Evolutionary conservation across 441 rosid species (phyloP).

Genomic region (Dalechampia spathulata): DNA sequence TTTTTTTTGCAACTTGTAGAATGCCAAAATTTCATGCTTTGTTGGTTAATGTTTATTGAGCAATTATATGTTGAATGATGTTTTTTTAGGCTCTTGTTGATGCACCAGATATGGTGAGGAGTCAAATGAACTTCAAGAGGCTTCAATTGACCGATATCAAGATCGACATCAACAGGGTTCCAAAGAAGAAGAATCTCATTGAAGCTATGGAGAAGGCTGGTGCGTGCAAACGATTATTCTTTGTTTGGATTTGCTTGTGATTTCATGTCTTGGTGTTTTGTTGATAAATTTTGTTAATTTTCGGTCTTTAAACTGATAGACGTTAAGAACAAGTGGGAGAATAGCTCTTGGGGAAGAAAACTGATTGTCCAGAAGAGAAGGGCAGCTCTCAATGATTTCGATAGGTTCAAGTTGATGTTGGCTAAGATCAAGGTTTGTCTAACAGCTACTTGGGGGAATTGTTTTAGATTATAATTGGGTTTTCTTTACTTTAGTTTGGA

Average conservation of each 20-base stretch:
- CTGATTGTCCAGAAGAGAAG: conserved; percentile 76
- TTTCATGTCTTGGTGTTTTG: no score
- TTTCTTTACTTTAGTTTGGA: background rate
- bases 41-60: no score
- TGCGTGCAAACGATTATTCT: conserved; percentile 1
- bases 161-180: conserved; percentile 79
- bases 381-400: conserved; percentile 74
- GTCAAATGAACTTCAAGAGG: conserved; percentile 89
- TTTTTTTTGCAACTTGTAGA: no score
- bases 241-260: no score
- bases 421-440: conserved; percentile 69
- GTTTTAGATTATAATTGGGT: background rate
- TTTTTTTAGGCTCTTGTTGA: conserved; percentile 62
- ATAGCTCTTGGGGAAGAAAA: conserved; percentile 90
- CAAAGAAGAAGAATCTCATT: conserved; percentile 68
- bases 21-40: no score
- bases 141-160: conserved; percentile 68
- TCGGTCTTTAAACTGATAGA: no score
- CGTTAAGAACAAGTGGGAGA: conserved; percentile 88
- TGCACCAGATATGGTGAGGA: conserved; percentile 82
- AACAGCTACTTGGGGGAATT: no score
- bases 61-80: background rate
- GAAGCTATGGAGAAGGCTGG: conserved; percentile 91
- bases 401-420: conserved; percentile 87
- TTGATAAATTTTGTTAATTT: no score